A percentile compares a stretch with the other conserved stretches of the same genome.
Evolutionary conservation across 495 filamentous ascomycete species (phyloP).

Genomic region (Chaetomium fimeti): DNA sequence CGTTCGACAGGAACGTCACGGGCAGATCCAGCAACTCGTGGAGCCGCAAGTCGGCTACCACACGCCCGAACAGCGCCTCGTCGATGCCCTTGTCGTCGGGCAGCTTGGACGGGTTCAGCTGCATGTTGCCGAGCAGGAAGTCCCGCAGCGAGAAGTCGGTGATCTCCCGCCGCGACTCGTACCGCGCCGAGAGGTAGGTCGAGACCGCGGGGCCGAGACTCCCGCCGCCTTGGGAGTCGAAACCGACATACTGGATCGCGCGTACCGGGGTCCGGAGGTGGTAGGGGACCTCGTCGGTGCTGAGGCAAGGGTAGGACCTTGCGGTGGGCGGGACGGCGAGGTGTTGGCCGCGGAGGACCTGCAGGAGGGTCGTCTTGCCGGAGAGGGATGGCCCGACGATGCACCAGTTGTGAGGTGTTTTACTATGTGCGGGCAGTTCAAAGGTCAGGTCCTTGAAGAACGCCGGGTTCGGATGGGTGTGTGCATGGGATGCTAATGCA

Average conservation of each 20-base stretch:
- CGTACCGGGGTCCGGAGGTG: constrained; percentile 54
- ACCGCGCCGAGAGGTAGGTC: constrained; percentile 85
- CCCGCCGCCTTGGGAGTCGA: constrained; percentile 56
- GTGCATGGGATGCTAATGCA: not conserved
- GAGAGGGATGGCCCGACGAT: constrained; percentile 69
- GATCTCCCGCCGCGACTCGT: constrained; percentile 81
- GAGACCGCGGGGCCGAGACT: constrained; percentile 49
- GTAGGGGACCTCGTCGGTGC: constrained; percentile 57
- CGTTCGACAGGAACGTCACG: constrained; percentile 86
- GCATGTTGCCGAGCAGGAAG: constrained; percentile 73
- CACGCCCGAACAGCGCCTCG: constrained; percentile 50
- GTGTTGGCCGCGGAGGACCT: constrained; percentile 70
- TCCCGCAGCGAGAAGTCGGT: constrained; percentile 81
- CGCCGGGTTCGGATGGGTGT: constrained; percentile 52
- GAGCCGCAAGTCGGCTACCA: constrained; percentile 66
- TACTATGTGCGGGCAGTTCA: constrained; percentile 53
- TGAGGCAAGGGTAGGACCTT: constrained; percentile 72
- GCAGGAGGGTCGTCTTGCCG: constrained; percentile 72
- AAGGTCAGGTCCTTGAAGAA: constrained; percentile 70
- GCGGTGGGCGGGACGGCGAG: constrained; percentile 69
- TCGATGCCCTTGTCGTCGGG: constrained; percentile 50
- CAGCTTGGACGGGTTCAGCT: constrained; percentile 58
- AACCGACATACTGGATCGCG: constrained; percentile 83
- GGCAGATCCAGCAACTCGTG: constrained; percentile 68
- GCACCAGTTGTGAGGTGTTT: constrained; percentile 62